Evolutionary conservation across 1,284 basidiomycete genomes (phyloP).

Genomic region (Malassezia restricta): DNA sequence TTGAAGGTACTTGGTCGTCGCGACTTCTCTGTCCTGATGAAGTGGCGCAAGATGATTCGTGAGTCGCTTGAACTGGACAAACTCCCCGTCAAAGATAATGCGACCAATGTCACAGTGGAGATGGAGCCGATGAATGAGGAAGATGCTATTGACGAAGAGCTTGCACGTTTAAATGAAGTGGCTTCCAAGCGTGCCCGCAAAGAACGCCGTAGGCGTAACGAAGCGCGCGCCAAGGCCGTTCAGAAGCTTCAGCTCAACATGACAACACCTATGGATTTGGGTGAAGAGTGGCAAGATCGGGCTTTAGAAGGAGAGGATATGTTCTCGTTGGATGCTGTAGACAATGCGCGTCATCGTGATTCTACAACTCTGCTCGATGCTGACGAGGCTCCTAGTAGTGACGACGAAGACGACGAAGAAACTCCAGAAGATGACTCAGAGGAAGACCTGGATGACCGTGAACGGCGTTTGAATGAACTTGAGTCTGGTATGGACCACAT

Average conservation of each 20-base stretch:
- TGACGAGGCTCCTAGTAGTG: conserved; percentile 4
- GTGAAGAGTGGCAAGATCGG: conserved; percentile 56
- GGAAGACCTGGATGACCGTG: conserved; percentile 48
- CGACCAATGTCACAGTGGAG: conserved; percentile 48
- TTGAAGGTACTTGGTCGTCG: conserved; percentile 94
- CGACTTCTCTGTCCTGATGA: conserved; percentile 85
- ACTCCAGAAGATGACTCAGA: conserved; percentile 52
- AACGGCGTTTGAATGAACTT: conserved; percentile 51
- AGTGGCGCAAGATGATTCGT: conserved; percentile 63
- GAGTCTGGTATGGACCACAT: conserved; percentile 76
- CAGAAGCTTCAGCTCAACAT: conserved; percentile 94
- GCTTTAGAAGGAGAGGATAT: conserved; percentile 29
- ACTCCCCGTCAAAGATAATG: conserved; percentile 18
- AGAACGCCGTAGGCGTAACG: conserved; percentile 75
- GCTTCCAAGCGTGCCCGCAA: conserved; percentile 62
- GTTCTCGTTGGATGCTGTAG: conserved; percentile 29
- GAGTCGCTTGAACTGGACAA: conserved; percentile 53
- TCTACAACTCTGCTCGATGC: conserved; percentile 12
- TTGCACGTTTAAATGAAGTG: conserved; percentile 72
- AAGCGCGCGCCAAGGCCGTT: conserved; percentile 72
- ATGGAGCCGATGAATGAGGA: conserved; percentile 53
- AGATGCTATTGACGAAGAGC: conserved; percentile 59
- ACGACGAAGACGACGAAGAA: conserved; percentile 44
- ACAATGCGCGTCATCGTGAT: not conserved
- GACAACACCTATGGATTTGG: conserved; percentile 90